Percentiles rank a stretch among this genome's conserved stretches.
These are phyloP conservation scores for Naganishia antarctica DNA, from an alignment of 768 basidiomycete species.

Conservation along the genomic window DNA sequence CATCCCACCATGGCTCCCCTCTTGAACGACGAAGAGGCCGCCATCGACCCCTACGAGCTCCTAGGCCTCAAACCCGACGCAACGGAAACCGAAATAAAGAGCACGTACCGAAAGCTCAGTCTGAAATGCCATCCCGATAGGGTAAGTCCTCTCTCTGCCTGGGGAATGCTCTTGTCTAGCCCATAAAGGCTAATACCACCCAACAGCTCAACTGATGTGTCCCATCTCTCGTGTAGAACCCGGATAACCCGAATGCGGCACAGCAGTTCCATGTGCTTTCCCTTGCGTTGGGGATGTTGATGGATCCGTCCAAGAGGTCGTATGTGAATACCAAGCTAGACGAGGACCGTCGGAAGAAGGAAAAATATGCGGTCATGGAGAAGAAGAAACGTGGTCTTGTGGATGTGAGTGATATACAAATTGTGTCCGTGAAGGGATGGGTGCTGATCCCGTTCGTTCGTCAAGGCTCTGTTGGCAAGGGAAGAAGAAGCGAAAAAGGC, in stretches of 20 bases:
- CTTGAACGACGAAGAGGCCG: slow-evolving; percentile 36
- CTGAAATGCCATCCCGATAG: slow-evolving; percentile 48
- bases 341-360: slow-evolving; percentile 36
- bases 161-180: not conserved
- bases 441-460: no score
- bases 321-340: slow-evolving; percentile 41
- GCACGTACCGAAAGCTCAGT: slow-evolving; percentile 38
- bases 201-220: slow-evolving; percentile 3
- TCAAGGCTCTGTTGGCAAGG: slow-evolving; percentile 37
- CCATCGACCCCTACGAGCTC: slow-evolving; percentile 40
- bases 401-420: no score
- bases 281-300: slow-evolving; percentile 39
- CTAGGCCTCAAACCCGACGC: slow-evolving; percentile 35
- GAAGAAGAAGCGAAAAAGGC: slow-evolving; percentile 47
- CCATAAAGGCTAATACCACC: slow-evolving; percentile 2
- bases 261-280: slow-evolving; percentile 42
- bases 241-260: slow-evolving; percentile 28
- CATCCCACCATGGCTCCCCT: slow-evolving; percentile 40
- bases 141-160: slow-evolving; percentile 30
- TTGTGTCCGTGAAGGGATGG: no score
- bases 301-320: slow-evolving; percentile 36
- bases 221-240: slow-evolving; percentile 17
- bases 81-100: slow-evolving; percentile 41
- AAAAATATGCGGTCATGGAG: slow-evolving; percentile 41
- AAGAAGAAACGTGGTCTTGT: slow-evolving; percentile 42